Conservation (phyloP, 139 green algal genomes). For the Astrephomene gubernaculifera region DNA sequence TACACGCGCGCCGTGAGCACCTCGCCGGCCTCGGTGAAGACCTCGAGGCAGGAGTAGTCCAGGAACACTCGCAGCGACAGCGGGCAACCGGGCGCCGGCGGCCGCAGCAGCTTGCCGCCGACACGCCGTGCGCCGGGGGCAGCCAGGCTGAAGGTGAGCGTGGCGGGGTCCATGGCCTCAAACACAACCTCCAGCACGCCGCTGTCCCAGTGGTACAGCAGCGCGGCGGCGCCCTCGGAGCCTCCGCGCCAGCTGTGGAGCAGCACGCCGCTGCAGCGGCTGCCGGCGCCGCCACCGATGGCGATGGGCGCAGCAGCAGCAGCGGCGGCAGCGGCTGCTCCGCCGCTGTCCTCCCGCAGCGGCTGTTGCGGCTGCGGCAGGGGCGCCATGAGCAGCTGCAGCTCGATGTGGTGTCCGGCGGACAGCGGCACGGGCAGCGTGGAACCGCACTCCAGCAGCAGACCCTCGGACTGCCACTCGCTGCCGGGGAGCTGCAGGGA, state of each 20-base stretch:
- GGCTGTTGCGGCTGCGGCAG: constrained; percentile 8
- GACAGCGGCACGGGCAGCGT: neutral
- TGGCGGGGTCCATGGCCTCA: constrained; percentile 69
- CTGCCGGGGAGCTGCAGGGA: neutral
- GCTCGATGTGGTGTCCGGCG: neutral
- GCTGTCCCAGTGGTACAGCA: constrained; percentile 83
- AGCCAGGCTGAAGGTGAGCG: constrained; percentile 68
- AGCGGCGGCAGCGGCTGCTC: neutral
- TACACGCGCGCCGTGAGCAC: constrained; percentile 85
- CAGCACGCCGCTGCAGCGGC: constrained; percentile 38
- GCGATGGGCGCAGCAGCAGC: too few species aligned
- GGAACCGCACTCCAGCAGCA: constrained; percentile 15
- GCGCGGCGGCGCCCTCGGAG: constrained; percentile 76
- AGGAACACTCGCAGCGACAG: constrained; percentile 82
- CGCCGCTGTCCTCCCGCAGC: neutral
- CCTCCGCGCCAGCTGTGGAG: constrained; percentile 67
- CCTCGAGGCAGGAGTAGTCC: constrained; percentile 83
- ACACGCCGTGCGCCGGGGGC: constrained; percentile 62
- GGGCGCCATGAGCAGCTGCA: constrained; percentile 1
- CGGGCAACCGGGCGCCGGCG: constrained; percentile 44
- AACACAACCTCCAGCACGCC: constrained; percentile 70
- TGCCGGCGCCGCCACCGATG: too few species aligned
- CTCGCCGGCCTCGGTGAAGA: constrained; percentile 67
- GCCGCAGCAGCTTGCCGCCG: constrained; percentile 67
- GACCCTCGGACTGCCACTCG: neutral